Conservation (phyloP, 1,284 basidiomycete genomes). For the Chalciporus sp. region DNA sequence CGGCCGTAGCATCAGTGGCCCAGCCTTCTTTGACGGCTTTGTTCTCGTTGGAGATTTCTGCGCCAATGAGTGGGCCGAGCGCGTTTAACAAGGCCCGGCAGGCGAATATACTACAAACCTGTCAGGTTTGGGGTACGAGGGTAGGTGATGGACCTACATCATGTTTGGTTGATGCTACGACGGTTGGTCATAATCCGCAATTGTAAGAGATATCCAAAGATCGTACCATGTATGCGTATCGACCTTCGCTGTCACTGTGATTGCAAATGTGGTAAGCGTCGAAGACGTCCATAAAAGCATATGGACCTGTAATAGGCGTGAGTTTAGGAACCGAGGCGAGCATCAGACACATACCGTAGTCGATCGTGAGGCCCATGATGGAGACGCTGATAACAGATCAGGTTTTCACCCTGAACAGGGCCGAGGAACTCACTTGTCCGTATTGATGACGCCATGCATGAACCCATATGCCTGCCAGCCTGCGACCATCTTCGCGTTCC, state of each 20-base stretch:
- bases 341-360: constrained; percentile 64
- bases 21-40: constrained; percentile 63
- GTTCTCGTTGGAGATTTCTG: constrained; percentile 59
- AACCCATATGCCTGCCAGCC: constrained; percentile 94
- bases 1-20: constrained; percentile 55
- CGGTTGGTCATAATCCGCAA: not conserved
- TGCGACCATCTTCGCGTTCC: constrained; percentile 91
- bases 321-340: not conserved
- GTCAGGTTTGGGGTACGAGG: not conserved
- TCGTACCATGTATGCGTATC: constrained; percentile 83
- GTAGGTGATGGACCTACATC: constrained; percentile 44
- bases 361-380: constrained; percentile 88
- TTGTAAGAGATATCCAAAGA: not conserved
- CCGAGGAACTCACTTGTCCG: constrained; percentile 73
- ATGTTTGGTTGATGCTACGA: constrained; percentile 55
- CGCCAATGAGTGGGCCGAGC: constrained; percentile 82
- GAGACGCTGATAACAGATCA: constrained; percentile 60
- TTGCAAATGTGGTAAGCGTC: constrained; percentile 90
- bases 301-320: constrained; percentile 60
- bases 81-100: constrained; percentile 74
- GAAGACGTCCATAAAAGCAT: constrained; percentile 94
- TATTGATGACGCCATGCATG: constrained; percentile 96
- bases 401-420: not conserved
- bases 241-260: constrained; percentile 84
- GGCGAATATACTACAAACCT: constrained; percentile 64